These are phyloP conservation scores for Penicillium nordicum DNA, from an alignment of 2,329 filamentous ascomycete genomes.

Conservation along the genomic window DNA sequence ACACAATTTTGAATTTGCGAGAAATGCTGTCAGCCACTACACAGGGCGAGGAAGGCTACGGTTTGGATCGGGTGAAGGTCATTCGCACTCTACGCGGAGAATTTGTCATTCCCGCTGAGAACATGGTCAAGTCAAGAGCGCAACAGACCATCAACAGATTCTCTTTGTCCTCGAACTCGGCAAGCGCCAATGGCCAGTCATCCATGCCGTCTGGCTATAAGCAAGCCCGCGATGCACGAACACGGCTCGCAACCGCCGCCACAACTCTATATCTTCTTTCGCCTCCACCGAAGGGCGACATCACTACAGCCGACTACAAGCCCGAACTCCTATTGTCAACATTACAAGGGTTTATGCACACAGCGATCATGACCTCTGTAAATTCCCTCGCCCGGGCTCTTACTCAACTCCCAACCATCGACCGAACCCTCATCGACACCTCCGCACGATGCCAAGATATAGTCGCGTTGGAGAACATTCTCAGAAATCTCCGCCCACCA, in stretches of 20 bases:
- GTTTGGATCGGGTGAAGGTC: constrained; percentile 69
- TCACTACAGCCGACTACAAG: constrained; percentile 48
- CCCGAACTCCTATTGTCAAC: constrained; percentile 72
- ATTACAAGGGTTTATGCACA: constrained; percentile 77
- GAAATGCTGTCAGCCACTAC: constrained; percentile 67
- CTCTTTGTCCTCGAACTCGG: constrained; percentile 60
- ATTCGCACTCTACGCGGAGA: constrained; percentile 68
- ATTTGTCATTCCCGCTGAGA: constrained; percentile 69
- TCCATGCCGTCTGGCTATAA: constrained; percentile 50
- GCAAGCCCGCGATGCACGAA: constrained; percentile 70
- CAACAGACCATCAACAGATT: constrained; percentile 83
- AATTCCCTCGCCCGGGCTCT: constrained; percentile 72
- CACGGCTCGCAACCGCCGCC: constrained; percentile 69
- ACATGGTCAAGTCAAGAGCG: constrained; percentile 66
- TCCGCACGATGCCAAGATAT: constrained; percentile 85
- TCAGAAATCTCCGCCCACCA: constrained; percentile 66
- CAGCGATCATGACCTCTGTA: constrained; percentile 73
- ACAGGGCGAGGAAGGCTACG: constrained; percentile 70
- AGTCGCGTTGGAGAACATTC: constrained; percentile 76
- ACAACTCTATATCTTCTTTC: constrained; percentile 78
- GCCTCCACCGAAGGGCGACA: constrained; percentile 54
- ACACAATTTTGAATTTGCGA: constrained; percentile 72
- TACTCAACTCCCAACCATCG: constrained; percentile 74
- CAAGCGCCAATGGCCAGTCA: constrained; percentile 23
- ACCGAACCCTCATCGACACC: constrained; percentile 77